phyloP scores from a whole-genome alignment of 257 asterid species.

The Solanum paucissectum region DNA sequence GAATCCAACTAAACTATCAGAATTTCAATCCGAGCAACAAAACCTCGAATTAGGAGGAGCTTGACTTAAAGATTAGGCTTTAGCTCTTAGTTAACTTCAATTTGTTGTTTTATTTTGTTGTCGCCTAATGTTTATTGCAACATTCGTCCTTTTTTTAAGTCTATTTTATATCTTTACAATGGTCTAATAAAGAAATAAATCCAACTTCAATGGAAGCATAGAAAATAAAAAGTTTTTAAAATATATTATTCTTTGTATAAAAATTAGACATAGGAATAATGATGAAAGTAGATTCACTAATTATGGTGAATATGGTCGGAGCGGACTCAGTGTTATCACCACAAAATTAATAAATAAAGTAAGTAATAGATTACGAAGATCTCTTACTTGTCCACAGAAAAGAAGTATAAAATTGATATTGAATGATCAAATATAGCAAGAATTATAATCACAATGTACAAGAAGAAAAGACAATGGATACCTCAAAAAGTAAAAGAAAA shows the following conservation, averaged over 20 bases:
- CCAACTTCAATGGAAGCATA: neutral
- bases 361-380: neutral
- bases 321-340: neutral
- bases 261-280: neutral
- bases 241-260: no score
- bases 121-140: neutral
- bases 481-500: neutral
- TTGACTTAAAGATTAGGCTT: neutral
- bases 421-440: neutral
- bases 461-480: neutral
- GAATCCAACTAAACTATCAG: no score
- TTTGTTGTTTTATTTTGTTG: neutral
- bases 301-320: neutral
- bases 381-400: neutral
- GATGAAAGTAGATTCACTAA: neutral
- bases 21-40: no score
- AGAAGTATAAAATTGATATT: neutral
- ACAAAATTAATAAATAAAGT: neutral
- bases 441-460: neutral
- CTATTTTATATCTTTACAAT: no score
- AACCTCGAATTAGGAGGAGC: neutral
- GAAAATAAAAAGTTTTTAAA: neutral
- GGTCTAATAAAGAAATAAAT: no score
- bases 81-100: neutral
- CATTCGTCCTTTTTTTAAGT: neutral